Conservation (phyloP, 2,329 filamentous ascomycete species). For the Fusarium buharicum region DNA sequence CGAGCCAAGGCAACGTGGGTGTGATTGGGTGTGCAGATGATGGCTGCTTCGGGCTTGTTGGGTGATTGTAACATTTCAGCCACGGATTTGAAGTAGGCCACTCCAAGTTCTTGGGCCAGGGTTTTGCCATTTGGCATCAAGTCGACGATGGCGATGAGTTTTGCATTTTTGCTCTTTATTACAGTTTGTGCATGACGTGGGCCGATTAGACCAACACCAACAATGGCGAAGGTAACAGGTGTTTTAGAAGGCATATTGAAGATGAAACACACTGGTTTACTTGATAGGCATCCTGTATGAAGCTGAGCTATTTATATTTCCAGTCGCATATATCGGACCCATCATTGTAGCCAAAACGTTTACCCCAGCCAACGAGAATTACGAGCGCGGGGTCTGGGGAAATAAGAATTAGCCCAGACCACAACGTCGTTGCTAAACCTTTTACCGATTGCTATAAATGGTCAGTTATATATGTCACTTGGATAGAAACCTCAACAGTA, state of each 20-base stretch:
- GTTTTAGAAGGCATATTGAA: constrained; percentile 18
- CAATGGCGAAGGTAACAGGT: constrained; percentile 40
- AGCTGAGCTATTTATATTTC: constrained; percentile 1
- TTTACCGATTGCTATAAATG: background rate
- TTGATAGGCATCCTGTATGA: no score
- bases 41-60: constrained; percentile 61
- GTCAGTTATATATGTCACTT: no score
- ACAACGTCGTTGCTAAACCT: constrained; percentile 1
- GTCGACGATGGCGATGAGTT: constrained; percentile 48
- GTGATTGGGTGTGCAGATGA: constrained; percentile 69
- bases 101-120: constrained; percentile 39
- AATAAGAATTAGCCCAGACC: background rate
- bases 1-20: constrained; percentile 64
- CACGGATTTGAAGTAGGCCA: constrained; percentile 49
- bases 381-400: constrained; percentile 9
- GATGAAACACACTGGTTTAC: no score
- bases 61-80: constrained; percentile 54
- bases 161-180: constrained; percentile 28
- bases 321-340: background rate
- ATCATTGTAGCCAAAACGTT: constrained; percentile 23
- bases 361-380: constrained; percentile 4
- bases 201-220: constrained; percentile 48
- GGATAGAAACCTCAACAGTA: no score
- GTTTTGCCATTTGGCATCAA: constrained; percentile 34
- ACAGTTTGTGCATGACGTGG: constrained; percentile 49